Conservation (phyloP, 1,284 basidiomycete species). For the Melampsora abietis-canadensis region DNA sequence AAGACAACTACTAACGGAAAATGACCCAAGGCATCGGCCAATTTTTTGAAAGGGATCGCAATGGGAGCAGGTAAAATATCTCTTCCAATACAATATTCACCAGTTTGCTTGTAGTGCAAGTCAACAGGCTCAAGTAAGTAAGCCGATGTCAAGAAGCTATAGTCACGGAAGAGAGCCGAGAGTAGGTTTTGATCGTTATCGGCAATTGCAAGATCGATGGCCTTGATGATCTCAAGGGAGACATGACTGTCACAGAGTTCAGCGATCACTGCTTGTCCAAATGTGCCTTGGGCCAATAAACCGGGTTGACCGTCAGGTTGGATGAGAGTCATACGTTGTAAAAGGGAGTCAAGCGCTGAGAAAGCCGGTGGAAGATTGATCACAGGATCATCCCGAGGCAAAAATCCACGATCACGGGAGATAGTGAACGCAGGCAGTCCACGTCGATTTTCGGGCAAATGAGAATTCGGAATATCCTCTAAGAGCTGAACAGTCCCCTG, state of each 20-base stretch:
- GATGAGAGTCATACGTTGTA: constrained; percentile 51
- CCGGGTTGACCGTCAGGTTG: constrained; percentile 49
- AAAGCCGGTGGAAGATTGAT: constrained; percentile 47
- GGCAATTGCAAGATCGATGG: constrained; percentile 45
- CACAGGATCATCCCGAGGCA: constrained; percentile 47
- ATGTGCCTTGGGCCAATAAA: constrained; percentile 50
- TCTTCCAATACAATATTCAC: constrained; percentile 48
- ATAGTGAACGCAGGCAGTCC: no score
- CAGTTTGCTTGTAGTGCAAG: constrained; percentile 47
- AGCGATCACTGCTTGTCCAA: constrained; percentile 49
- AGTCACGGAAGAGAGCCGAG: constrained; percentile 52
- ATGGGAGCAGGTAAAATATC: constrained; percentile 47
- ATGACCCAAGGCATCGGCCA: constrained; percentile 50
- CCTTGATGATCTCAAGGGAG: constrained; percentile 28
- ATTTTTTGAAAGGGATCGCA: constrained; percentile 49
- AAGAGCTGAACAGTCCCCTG: no score
- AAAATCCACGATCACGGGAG: constrained; percentile 9
- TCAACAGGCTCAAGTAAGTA: constrained; percentile 52
- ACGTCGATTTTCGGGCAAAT: no score
- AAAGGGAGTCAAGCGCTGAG: constrained; percentile 47
- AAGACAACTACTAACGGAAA: constrained; percentile 48
- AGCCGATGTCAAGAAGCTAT: constrained; percentile 51
- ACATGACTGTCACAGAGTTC: constrained; percentile 47
- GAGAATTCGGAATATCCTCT: no score
- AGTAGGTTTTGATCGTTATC: constrained; percentile 47